Evolutionary conservation across 495 filamentous ascomycete genomes (phyloP).

Genomic region (Margaritispora aquatica): DNA sequence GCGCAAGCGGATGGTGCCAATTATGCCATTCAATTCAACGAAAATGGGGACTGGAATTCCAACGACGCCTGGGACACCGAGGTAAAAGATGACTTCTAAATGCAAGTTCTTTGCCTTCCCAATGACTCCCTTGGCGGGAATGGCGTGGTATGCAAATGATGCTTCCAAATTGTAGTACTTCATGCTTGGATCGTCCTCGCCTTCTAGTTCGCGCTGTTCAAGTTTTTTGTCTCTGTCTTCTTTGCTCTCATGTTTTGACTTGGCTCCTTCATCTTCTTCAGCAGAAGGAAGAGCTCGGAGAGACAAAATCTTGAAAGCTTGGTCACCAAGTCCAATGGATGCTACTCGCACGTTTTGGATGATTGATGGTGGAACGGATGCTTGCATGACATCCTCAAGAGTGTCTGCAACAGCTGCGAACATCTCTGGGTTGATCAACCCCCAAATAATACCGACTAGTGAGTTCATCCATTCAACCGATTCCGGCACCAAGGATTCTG

Average conservation of each 20-base stretch:
- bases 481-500: slow-evolving; percentile 32
- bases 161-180: slow-evolving; percentile 37
- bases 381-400: slow-evolving; percentile 52
- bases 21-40: slow-evolving; percentile 47
- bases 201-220: slow-evolving; percentile 34
- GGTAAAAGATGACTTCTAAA: slow-evolving; percentile 44
- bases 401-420: slow-evolving; percentile 42
- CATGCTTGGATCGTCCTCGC: slow-evolving; percentile 24
- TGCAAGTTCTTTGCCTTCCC: slow-evolving; percentile 45
- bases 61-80: slow-evolving; percentile 18
- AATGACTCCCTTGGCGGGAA: slow-evolving; percentile 30
- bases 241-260: slow-evolving; percentile 32
- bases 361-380: slow-evolving; percentile 35
- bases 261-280: slow-evolving; percentile 31
- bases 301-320: slow-evolving; percentile 42
- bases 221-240: slow-evolving; percentile 30
- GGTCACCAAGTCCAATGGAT: slow-evolving; percentile 47
- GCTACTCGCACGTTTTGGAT: slow-evolving; percentile 45
- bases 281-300: slow-evolving; percentile 44
- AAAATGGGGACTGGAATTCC: slow-evolving; percentile 32
- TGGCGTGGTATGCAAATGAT: slow-evolving; percentile 44
- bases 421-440: slow-evolving; percentile 46
- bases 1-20: slow-evolving; percentile 40
- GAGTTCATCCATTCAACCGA: slow-evolving; percentile 46
- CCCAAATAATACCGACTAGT: slow-evolving; percentile 40